A percentile compares a stretch with the other conserved stretches of the same genome.
phyloP scores from a whole-genome alignment of 75 land plant species.

The Sequoiadendron giganteum region DNA sequence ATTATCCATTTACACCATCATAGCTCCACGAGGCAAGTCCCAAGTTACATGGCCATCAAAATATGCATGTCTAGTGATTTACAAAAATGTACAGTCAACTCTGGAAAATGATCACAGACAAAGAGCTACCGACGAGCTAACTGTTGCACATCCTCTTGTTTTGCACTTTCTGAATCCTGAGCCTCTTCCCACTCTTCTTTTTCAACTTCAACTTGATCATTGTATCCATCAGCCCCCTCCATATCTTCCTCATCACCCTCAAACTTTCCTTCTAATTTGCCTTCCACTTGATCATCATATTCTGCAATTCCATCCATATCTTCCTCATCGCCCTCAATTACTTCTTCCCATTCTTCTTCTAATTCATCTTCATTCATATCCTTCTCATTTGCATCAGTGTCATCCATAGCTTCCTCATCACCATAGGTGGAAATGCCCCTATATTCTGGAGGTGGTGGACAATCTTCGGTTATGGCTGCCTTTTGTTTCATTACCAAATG shows the following conservation, averaged over 20 bases:
- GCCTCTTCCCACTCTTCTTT: slow-evolving; percentile 12
- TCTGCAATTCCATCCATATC: not conserved
- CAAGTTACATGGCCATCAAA: not conserved
- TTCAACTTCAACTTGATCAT: not conserved
- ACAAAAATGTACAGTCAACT: not conserved
- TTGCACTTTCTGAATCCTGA: slow-evolving; percentile 6
- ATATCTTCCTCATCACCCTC: slow-evolving; percentile 11
- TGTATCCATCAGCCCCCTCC: slow-evolving; percentile 11
- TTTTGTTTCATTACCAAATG: slow-evolving; percentile 81
- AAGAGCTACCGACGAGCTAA: not conserved
- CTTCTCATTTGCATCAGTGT: slow-evolving; percentile 21
- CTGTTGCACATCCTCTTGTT: not conserved
- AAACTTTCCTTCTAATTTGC: not conserved
- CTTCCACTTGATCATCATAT: slow-evolving; percentile 1
- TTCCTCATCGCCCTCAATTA: slow-evolving; percentile 11
- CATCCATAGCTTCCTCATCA: slow-evolving; percentile 46
- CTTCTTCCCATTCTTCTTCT: slow-evolving; percentile 10
- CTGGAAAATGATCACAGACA: not conserved
- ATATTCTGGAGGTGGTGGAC: slow-evolving; percentile 80
- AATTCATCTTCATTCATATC: slow-evolving; percentile 28
- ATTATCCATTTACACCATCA: not conserved
- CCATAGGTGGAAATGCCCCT: slow-evolving; percentile 21
- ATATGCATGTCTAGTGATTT: not conserved
- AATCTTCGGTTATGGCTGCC: slow-evolving; percentile 63
- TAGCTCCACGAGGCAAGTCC: not conserved